These are phyloP conservation scores for Cyclotella choctawhatcheeana DNA, from an alignment of 108 stramenopile genomes.

Conservation along the genomic window DNA sequence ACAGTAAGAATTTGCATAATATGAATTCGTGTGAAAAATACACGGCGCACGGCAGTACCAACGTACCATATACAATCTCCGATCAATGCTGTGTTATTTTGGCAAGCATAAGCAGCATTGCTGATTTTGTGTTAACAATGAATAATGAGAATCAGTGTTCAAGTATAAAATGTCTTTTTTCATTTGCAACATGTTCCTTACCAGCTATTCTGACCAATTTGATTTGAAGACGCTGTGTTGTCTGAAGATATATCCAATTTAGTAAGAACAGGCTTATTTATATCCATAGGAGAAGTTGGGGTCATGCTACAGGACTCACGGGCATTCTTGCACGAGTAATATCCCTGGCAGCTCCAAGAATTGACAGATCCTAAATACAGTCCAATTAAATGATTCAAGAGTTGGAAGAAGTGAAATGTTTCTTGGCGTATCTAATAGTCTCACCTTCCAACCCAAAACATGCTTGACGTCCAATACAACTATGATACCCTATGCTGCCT, in stretches of 20 bases:
- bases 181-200: background rate
- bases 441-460: background rate
- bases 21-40: background rate
- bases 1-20: background rate
- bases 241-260: background rate
- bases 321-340: background rate
- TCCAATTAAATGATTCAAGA: background rate
- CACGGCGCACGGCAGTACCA: background rate
- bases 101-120: constrained; percentile 1
- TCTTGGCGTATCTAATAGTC: background rate
- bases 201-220: constrained; percentile 6
- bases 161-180: background rate
- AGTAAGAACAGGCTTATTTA: background rate
- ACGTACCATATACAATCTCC: constrained; percentile 1
- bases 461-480: background rate
- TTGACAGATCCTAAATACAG: background rate
- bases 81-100: background rate
- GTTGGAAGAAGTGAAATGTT: background rate
- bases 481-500: too few species aligned
- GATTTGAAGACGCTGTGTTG: background rate
- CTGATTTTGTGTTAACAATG: background rate
- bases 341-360: background rate
- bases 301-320: background rate
- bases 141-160: background rate
- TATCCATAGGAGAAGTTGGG: background rate